phyloP scores from a whole-genome alignment of 257 asterid genomes.

The Leptodermis oblonga region DNA sequence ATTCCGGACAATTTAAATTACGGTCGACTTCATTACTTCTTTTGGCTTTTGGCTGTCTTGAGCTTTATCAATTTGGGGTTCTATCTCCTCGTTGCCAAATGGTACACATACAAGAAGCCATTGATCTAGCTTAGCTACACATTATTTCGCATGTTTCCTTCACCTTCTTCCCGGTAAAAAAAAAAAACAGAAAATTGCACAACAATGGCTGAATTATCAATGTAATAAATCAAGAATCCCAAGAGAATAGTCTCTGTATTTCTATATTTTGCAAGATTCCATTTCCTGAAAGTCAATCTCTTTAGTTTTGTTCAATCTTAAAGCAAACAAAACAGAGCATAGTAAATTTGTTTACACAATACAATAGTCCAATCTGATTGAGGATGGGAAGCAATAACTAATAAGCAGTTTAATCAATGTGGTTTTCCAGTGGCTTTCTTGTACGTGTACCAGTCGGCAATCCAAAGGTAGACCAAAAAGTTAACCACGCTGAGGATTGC shows the following conservation, averaged over 20 bases:
- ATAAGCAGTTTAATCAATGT: not conserved
- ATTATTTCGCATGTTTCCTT: no score
- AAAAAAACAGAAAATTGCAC: not conserved
- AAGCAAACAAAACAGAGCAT: no score
- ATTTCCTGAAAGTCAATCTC: no score
- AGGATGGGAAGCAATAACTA: not conserved
- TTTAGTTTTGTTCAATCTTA: no score
- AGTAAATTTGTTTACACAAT: no score
- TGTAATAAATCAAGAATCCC: no score
- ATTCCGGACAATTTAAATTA: constrained; percentile 58
- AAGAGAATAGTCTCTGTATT: no score
- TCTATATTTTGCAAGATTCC: no score
- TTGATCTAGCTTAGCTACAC: not conserved
- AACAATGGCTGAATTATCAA: not conserved
- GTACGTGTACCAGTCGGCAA: constrained; percentile 47
- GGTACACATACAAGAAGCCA: constrained; percentile 38
- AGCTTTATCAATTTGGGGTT: constrained; percentile 47
- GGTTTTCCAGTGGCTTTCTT: constrained; percentile 46
- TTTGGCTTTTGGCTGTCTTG: constrained; percentile 61
- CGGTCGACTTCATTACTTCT: constrained; percentile 51
- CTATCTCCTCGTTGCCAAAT: constrained; percentile 40
- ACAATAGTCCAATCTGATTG: no score
- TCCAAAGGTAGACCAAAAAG: constrained; percentile 45
- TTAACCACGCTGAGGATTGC: constrained; percentile 56
- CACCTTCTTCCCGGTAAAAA: not conserved